Base-by-base conservation (phyloP, 768 basidiomycete species). In the Agaricus sinodeliciosus region DNA sequence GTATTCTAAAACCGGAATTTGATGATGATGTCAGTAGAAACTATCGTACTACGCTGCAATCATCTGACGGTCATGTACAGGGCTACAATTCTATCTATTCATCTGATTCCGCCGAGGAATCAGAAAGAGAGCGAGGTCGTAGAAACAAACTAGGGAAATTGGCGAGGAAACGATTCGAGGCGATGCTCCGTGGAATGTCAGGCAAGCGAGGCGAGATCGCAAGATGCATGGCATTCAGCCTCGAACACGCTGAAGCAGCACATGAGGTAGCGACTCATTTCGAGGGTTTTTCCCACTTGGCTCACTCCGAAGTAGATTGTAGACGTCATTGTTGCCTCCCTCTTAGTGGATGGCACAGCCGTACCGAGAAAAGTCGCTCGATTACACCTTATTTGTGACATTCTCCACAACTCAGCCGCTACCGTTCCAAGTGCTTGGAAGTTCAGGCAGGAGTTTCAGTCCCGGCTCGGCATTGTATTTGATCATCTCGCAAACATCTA, bases 331-430 rank as follows among this genome's bases (percentile, higher is more conserved):
- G 81, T 94, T 25, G 76, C 87, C 13, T 97, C 96, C 4, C 71
- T 98, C 8, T 75, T 90, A 22, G 84, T 98, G 16, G 91, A 93
- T 58, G 75, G 82, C n/a, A 99, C 96, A 1, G 84, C 96, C 0
- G 92, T 98, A n/a, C 96, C 96, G 50, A 85, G 94, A 60, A 99
- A 99, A 68, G 82, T 98, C 50, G 91, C 96, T 22, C 85, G 96
- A 22, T 78, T 99, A 25, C 87, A 97, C 71, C 78, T 99, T 54
- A 91, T 98, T 49, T 97, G 94, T 64, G 96, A 99, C 65, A 97
- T 99, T 58, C 76, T 99, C 41, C 94, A 97, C 68, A 99, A 99
- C 66, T 96, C 94, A 18, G 91, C 92, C 31, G 92, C 91, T 2
- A 74, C 94, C 2, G 80, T 97, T 12, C 93, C 94, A 0, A 94